These are phyloP conservation scores for Aspergillus fischeri DNA, from an alignment of 2,329 filamentous ascomycete genomes.

Conservation along the genomic window DNA sequence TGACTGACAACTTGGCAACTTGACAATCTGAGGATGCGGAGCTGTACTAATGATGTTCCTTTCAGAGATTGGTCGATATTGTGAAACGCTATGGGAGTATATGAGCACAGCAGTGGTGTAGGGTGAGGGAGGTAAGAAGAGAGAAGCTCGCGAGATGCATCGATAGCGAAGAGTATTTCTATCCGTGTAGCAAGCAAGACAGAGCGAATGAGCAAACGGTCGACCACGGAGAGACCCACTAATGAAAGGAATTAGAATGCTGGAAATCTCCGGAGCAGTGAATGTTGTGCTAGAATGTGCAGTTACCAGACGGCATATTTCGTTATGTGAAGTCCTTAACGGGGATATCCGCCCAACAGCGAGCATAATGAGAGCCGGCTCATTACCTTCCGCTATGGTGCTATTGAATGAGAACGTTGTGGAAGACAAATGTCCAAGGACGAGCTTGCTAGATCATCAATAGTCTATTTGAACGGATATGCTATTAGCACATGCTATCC, in stretches of 20 bases:
- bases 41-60: not conserved
- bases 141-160: not conserved
- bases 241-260: not conserved
- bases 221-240: not conserved
- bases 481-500: not conserved
- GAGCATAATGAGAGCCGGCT: not conserved
- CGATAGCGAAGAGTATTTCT: not conserved
- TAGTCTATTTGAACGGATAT: slow-evolving; percentile 2
- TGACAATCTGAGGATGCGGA: not conserved
- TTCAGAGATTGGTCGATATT: not conserved
- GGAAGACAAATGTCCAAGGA: not conserved
- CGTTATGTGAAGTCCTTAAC: not conserved
- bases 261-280: not conserved
- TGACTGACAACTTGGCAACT: not conserved
- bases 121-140: not conserved
- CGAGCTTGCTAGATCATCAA: not conserved
- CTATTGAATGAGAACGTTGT: not conserved
- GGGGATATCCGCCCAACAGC: not conserved
- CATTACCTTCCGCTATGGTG: not conserved
- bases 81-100: not conserved
- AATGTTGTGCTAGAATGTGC: not conserved
- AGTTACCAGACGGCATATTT: not conserved
- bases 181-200: not conserved
- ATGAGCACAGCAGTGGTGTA: not conserved
- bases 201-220: not conserved